Base-by-base conservation (phyloP, 2,329 filamentous ascomycete species). In the Xylaria sp. region DNA sequence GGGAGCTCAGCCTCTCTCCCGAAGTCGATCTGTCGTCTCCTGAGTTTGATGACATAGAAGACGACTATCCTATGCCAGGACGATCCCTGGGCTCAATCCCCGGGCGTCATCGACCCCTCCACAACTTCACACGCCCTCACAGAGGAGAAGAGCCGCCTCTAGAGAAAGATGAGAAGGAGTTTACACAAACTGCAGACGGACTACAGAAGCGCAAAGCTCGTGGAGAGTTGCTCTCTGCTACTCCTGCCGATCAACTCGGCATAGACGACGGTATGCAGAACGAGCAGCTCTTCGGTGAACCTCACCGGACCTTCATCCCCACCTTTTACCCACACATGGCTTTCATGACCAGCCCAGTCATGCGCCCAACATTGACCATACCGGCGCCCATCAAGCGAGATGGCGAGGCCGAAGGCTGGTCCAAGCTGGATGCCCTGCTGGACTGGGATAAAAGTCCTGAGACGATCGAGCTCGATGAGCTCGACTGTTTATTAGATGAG, bases 121-220 rank as follows among this genome's bases (percentile, higher is more conserved):
- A 80, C 75, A 67, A 82, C 70, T 82, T 86, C 61, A 80, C 83
- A 58, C 88, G 91, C 75, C 89, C 88, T 70, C 86, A 90, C 69
- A 90, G 92, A 68, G 92, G 91, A n/a, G 90, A 92, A 28, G 96
- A 93, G 72, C 94, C 95, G 61, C 94, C 94, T 18, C 86, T 98
- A 46, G 95, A 98, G 82, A 94, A 92, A 76, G 95, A 98, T 75
- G 95, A 98, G 84, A 93, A 92, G 78, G 96, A 98, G 81, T 99
- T 99, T 78, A 98, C 95, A 7, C 93, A 97, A 82, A 98, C 94
- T 1, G 96, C 96, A 18, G 93, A 94, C 74, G 93, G 91, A 58
- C 88, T 98, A 75, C 93, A 89, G 75, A 90, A 88, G 78, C 84
- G 87, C 70, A 91, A 90, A 76, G 82, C 90, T 25, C 85, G 80